phyloP scores from a whole-genome alignment of 2,329 filamentous ascomycete species.

The Endothia cerciana region DNA sequence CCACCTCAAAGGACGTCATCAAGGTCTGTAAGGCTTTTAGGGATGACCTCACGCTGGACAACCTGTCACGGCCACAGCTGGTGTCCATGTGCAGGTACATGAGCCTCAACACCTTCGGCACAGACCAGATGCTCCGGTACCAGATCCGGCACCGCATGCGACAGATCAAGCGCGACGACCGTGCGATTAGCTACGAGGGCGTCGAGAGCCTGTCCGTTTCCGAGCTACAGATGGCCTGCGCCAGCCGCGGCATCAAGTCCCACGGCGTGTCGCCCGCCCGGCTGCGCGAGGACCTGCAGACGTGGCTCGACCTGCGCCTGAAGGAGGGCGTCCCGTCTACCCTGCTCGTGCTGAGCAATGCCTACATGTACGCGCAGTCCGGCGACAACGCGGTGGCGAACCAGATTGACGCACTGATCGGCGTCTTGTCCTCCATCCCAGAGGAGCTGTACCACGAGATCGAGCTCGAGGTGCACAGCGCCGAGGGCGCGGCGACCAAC shows the following conservation, averaged over 20 bases:
- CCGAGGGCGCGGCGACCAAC: conserved; percentile 96
- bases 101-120: conserved; percentile 96
- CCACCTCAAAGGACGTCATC: conserved; percentile 89
- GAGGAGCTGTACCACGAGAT: conserved; percentile 99
- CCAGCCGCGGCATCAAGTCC: conserved; percentile 88
- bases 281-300: conserved; percentile 85
- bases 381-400: conserved; percentile 80
- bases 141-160: conserved; percentile 97
- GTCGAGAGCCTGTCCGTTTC: conserved; percentile 91
- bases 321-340: conserved; percentile 96
- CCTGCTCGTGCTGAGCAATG: conserved; percentile 92
- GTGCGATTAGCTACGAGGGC: conserved; percentile 90
- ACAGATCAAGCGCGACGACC: conserved; percentile 98
- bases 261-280: conserved; percentile 88
- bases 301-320: conserved; percentile 92
- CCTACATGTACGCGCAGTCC: conserved; percentile 89
- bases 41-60: conserved; percentile 95
- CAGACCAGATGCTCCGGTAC: conserved; percentile 96
- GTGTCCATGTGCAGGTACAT: conserved; percentile 99
- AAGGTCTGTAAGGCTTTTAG: conserved; percentile 99
- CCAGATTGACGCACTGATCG: conserved; percentile 90
- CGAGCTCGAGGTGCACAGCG: conserved; percentile 95
- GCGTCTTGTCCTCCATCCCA: conserved; percentile 90
- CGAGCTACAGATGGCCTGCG: conserved; percentile 90
- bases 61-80: conserved; percentile 90